Conservation (phyloP, 257 asterid species). For the Nicotiana sylvestris region DNA sequence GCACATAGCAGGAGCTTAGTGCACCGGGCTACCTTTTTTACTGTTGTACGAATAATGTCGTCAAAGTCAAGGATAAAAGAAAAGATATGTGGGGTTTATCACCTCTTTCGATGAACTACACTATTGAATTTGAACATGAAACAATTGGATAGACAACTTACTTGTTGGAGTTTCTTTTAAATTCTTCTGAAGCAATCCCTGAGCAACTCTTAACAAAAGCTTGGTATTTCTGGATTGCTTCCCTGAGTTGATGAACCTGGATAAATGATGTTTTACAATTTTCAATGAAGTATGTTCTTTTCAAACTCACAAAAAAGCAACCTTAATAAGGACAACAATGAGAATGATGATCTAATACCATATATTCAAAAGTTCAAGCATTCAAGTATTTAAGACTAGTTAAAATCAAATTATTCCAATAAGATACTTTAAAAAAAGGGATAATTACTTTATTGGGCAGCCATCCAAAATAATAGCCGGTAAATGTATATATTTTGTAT, state of each 20-base stretch:
- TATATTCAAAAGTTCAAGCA: not conserved
- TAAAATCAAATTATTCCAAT: no score
- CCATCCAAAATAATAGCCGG: not conserved
- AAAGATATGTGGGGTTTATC: not conserved
- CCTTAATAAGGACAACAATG: not conserved
- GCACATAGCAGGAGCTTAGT: no score
- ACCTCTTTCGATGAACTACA: not conserved
- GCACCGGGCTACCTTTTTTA: no score
- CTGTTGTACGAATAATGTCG: not conserved
- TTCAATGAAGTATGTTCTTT: not conserved
- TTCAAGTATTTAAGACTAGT: not conserved
- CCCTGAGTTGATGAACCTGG: conserved; percentile 22
- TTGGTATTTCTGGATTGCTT: conserved; percentile 17
- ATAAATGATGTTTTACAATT: not conserved
- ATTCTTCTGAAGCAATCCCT: conserved; percentile 6
- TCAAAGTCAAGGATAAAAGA: not conserved
- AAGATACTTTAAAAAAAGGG: no score
- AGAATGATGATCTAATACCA: no score
- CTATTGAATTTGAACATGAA: not conserved
- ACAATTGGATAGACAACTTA: conserved; percentile 5
- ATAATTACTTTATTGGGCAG: no score
- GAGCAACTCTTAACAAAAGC: conserved; percentile 9
- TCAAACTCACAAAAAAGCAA: not conserved
- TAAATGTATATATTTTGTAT: no score
- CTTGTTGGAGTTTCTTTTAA: conserved; percentile 8